phyloP scores from a whole-genome alignment of 768 basidiomycete species.

The Wakefieldia striispora region DNA sequence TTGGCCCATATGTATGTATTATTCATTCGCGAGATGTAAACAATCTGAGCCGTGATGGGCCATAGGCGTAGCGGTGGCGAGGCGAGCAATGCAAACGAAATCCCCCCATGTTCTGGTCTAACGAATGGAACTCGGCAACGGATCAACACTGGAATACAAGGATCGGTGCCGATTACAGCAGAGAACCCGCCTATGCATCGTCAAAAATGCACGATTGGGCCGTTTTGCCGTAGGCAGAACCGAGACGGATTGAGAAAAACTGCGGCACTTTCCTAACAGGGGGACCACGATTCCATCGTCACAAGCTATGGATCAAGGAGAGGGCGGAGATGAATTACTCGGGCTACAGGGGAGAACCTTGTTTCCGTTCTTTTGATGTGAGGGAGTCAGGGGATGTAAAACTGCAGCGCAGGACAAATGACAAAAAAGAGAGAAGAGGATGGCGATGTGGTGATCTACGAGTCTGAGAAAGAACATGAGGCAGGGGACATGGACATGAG shows the following conservation, averaged over 20 bases:
- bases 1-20: background rate
- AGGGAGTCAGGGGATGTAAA: conserved; percentile 4
- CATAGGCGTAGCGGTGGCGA: too few species aligned
- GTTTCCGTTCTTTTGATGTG: conserved; percentile 18
- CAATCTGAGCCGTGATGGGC: too few species aligned
- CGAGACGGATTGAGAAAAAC: conserved; percentile 15
- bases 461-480: conserved; percentile 15
- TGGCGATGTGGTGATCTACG: conserved; percentile 18
- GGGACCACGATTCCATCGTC: background rate
- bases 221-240: conserved; percentile 27
- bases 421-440: conserved; percentile 13
- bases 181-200: conserved; percentile 1
- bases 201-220: conserved; percentile 3
- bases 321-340: conserved; percentile 33
- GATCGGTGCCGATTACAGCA: conserved; percentile 19
- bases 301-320: background rate
- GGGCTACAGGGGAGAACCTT: background rate
- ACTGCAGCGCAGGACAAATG: conserved; percentile 9
- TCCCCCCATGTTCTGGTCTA: too few species aligned
- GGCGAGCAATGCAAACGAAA: too few species aligned
- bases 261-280: conserved; percentile 19
- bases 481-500: conserved; percentile 15
- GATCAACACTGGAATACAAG: conserved; percentile 5
- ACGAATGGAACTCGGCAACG: background rate
- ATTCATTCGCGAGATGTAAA: too few species aligned